These are phyloP conservation scores for Ceriops decandra DNA, from an alignment of 345 rosid genomes.

Conservation along the genomic window DNA sequence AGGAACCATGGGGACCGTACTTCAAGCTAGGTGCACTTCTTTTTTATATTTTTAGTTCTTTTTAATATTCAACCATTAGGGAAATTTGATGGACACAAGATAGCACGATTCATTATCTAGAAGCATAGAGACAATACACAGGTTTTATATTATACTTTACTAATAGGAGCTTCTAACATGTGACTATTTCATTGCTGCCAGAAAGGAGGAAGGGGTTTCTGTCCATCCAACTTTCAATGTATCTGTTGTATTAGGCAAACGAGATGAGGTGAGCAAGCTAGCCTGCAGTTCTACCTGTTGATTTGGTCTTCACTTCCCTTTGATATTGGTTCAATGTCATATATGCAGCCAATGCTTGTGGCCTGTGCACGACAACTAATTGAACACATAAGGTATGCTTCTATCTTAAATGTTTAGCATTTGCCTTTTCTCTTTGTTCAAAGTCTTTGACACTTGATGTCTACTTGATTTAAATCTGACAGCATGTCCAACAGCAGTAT, in stretches of 20 bases:
- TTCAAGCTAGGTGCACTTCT: slow-evolving; percentile 63
- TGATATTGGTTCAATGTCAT: slow-evolving; percentile 15
- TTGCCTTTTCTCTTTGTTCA: neutral
- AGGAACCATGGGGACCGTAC: slow-evolving; percentile 83
- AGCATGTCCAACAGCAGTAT: neutral
- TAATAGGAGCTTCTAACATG: neutral
- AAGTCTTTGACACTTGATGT: neutral
- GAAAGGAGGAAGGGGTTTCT: slow-evolving; percentile 88
- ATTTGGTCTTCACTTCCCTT: slow-evolving; percentile 8
- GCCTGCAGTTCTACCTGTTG: slow-evolving; percentile 3
- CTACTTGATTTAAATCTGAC: neutral
- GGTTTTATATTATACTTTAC: neutral
- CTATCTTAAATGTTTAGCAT: neutral
- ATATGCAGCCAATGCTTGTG: slow-evolving; percentile 66
- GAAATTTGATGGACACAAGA: too few species aligned
- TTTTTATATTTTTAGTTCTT: neutral
- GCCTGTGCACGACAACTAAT: slow-evolving; percentile 83
- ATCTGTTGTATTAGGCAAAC: slow-evolving; percentile 83
- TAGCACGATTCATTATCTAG: too few species aligned
- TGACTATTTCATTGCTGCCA: slow-evolving; percentile 21
- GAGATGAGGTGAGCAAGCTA: slow-evolving; percentile 63
- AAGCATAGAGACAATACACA: too few species aligned
- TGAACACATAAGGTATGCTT: slow-evolving; percentile 69
- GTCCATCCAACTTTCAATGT: slow-evolving; percentile 70
- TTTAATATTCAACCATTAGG: too few species aligned